phyloP scores from a whole-genome alignment of 352 stramenopile genomes.

The Globisporangium acanthophoron region DNA sequence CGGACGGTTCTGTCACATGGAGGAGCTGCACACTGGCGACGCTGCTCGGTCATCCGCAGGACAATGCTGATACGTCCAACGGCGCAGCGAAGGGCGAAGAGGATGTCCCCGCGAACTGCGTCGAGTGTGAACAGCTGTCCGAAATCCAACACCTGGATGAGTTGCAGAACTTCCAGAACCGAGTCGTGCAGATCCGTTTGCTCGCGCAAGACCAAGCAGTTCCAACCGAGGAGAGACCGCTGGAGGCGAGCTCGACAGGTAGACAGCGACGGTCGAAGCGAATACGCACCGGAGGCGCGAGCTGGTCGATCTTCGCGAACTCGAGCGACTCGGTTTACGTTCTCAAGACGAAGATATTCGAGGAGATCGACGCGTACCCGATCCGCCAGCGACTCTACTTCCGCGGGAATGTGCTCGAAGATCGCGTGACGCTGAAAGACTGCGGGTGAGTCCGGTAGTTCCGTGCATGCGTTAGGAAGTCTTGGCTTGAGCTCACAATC shows the following conservation, averaged over 20 bases:
- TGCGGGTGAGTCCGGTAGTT: conserved; percentile 36
- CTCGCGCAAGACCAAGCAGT: conserved; percentile 50
- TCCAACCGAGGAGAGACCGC: conserved; percentile 30
- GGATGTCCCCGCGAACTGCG: conserved; percentile 24
- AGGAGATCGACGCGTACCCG: conserved; percentile 58
- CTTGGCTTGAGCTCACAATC: not conserved
- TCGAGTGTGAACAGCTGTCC: conserved; percentile 39
- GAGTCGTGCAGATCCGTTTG: conserved; percentile 55
- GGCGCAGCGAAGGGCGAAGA: conserved; percentile 10
- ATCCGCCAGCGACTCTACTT: conserved; percentile 73
- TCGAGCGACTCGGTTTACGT: conserved; percentile 68
- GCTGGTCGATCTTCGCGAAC: conserved; percentile 47
- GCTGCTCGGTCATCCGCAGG: conserved; percentile 12
- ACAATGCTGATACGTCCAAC: not conserved
- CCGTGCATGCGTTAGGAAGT: not conserved
- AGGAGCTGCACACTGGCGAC: conserved; percentile 37
- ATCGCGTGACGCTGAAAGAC: conserved; percentile 52
- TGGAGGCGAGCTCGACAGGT: conserved; percentile 25
- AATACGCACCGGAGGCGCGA: conserved; percentile 38
- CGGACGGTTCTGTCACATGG: conserved; percentile 29
- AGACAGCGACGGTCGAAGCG: conserved; percentile 60
- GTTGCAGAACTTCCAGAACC: conserved; percentile 60
- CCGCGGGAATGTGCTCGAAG: conserved; percentile 45
- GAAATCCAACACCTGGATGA: conserved; percentile 36
- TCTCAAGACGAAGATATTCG: conserved; percentile 74